Base-by-base conservation (phyloP, 148 eudicot genomes). In the Vaccinium corymbosum region DNA sequence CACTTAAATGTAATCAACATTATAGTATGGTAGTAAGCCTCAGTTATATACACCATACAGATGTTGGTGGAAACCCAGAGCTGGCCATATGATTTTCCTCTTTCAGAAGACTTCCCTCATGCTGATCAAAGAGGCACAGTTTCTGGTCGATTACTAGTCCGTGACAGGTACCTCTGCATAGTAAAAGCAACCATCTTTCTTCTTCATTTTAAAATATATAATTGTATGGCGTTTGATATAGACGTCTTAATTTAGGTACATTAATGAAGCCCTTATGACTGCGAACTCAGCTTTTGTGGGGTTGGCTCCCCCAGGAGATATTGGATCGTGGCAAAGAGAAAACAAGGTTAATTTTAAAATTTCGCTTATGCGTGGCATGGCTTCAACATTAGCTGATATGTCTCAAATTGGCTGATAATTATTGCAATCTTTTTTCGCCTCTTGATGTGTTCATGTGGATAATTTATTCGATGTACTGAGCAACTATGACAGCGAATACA, bases 71-170 rank as follows among this genome's bases (percentile, higher is more conserved):
- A 94, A 88, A 89, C 83, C 14, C 64, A 81, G 81, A 86, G 79
- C 9, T 95, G 98, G 98, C 98, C 98, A 48, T 94, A 95, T 52
- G 82, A 87, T 78, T 95, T 95, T 84, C 92, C 92, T n/a, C 35
- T 48, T 22, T 92, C 98, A 6, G 38, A 56, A 51, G 95, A 95
- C 83, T 94, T 77, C 84, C 91, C 89, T 61, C 81, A 50, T 87
- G 87, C 93, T 0, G 64, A 83, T 82, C 85, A 92, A 38, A 90
- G 97, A 6, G 98, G 97, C 16, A 83, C 81, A 32, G 86, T 94
- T 51, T 76, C 14, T 38, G 98, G 98, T 49, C 91, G 86, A 74
- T 89, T 95, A 78, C 79, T 93, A 7, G 94, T 95, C 74, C 86
- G 79, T 3, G 98, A 94, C 81, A 88, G 92, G 98, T 94, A 91